Evolutionary conservation across 768 basidiomycete species (phyloP).

Genomic region (Psilocybe cyanescens): DNA sequence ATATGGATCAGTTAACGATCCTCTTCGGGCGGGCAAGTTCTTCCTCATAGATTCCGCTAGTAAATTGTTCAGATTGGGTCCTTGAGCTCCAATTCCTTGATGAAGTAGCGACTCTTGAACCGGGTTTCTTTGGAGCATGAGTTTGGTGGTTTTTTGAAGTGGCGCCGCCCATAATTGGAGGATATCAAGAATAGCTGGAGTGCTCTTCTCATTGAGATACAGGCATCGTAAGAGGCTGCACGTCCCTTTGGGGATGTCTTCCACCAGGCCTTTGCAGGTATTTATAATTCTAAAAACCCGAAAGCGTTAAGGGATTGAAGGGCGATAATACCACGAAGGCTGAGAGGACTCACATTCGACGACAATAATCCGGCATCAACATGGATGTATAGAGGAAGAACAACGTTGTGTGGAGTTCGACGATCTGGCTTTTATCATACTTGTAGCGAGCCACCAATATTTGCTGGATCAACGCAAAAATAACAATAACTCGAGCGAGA

Average conservation of each 20-base stretch:
- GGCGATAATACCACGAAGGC: neutral
- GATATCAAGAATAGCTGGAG: slow-evolving; percentile 15
- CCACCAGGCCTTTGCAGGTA: slow-evolving; percentile 10
- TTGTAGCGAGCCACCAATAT: slow-evolving; percentile 1
- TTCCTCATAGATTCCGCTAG: neutral
- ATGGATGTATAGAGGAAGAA: slow-evolving; percentile 21
- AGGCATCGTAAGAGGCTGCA: slow-evolving; percentile 1
- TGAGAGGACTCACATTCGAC: slow-evolving; percentile 14
- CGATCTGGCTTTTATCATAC: neutral
- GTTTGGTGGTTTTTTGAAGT: slow-evolving; percentile 18
- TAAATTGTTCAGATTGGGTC: neutral
- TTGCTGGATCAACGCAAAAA: slow-evolving; percentile 19
- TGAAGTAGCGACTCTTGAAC: neutral
- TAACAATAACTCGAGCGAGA: slow-evolving; percentile 21
- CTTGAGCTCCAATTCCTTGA: neutral
- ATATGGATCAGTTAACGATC: slow-evolving; percentile 10
- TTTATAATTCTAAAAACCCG: slow-evolving; percentile 10
- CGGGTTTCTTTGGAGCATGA: slow-evolving; percentile 14
- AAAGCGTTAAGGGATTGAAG: neutral
- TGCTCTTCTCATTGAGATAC: slow-evolving; percentile 13
- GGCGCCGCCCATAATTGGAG: slow-evolving; percentile 23
- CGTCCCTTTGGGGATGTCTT: slow-evolving; percentile 13
- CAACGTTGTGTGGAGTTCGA: slow-evolving; percentile 19
- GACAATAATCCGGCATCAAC: slow-evolving; percentile 23
- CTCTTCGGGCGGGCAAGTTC: neutral